Conservation (phyloP, 2,329 filamentous ascomycete species). For the Verticillium albo-atrum region DNA sequence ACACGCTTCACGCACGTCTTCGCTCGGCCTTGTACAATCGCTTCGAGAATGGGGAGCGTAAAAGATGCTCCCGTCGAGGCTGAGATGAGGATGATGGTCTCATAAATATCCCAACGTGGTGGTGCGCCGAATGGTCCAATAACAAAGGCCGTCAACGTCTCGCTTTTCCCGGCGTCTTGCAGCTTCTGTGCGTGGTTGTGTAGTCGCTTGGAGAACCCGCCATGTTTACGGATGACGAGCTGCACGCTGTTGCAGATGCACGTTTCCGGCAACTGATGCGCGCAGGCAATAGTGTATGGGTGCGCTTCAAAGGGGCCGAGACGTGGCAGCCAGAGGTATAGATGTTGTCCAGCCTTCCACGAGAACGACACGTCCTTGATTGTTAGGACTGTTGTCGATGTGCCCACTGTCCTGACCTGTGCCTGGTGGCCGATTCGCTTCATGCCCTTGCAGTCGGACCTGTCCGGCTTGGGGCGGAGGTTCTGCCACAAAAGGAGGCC, state of each 20-base stretch:
- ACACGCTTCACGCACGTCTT: conserved; percentile 47
- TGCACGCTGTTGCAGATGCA: conserved; percentile 57
- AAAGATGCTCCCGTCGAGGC: conserved; percentile 62
- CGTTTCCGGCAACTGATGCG: conserved; percentile 41
- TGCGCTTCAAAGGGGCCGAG: conserved; percentile 52
- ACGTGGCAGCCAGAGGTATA: conserved; percentile 22
- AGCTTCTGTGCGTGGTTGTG: conserved; percentile 22
- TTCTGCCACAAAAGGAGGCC: conserved; percentile 48
- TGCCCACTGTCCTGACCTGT: conserved; percentile 41
- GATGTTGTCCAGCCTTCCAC: conserved; percentile 19
- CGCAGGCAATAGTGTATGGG: conserved; percentile 57
- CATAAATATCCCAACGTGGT: conserved; percentile 53
- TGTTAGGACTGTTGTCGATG: conserved; percentile 51
- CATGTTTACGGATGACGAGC: conserved; percentile 50
- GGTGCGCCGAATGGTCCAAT: conserved; percentile 53
- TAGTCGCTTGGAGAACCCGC: conserved; percentile 52
- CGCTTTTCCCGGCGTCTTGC: conserved; percentile 18
- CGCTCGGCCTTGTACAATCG: conserved; percentile 35
- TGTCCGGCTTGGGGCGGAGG: conserved; percentile 34
- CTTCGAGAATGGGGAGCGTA: conserved; percentile 55
- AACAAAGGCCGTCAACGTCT: conserved; percentile 41
- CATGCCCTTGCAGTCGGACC: conserved; percentile 40
- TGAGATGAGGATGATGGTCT: conserved; percentile 55
- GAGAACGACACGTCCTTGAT: conserved; percentile 56
- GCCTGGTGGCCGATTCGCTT: conserved; percentile 49